Evolutionary conservation across 768 basidiomycete genomes (phyloP), one percentile per base, ranked within the genome.

Genomic region (Paxillus rubicundulus): DNA sequence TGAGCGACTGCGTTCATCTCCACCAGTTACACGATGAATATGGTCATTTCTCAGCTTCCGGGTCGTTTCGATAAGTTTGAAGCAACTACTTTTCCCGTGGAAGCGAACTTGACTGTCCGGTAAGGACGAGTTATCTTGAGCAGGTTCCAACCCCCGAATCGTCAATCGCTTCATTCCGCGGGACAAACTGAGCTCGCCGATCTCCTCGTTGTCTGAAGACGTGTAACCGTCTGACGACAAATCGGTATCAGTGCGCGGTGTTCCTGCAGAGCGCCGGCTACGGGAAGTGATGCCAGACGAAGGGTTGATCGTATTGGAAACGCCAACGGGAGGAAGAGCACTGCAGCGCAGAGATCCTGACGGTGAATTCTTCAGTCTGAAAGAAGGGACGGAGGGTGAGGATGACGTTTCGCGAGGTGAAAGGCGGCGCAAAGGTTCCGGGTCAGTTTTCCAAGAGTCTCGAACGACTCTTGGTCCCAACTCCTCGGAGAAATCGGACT

Each of bases 381-480:
- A 57, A 28, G 63, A 52, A 28, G 52, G 54, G 7, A 52, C 45
- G 7, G 58, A 50, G 1, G 64, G 59, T 18, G 67, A 58, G 8
- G 59, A 30, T 14, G 65, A 63, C 34, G 61, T 65, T 56, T 61
- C 63, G 39, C 59, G 56, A 42, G 61, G 53, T 7, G 54, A 60
- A 8, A 32, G 24, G n/a, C 7, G 51, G 27, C 12, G 39, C 27
- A 45, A 36, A 10, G 30, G 47, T 14, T 70, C 68, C 45, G 50
- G 18, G 50, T 69, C 70, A 12, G 45, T 52, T 59, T 67, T 86
- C 87, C 87, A 89, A 5, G 85, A 86, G 57, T 77, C 85, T 34
- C 85, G 80, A 42, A 80, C 33, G 9, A 89, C 69, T 2, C 78
- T 78, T 7, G 83, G 81, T 0, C 87, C 87, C 43, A 89, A 72